phyloP scores from a whole-genome alignment of 139 green algal species.

The Chlorella sp. region DNA sequence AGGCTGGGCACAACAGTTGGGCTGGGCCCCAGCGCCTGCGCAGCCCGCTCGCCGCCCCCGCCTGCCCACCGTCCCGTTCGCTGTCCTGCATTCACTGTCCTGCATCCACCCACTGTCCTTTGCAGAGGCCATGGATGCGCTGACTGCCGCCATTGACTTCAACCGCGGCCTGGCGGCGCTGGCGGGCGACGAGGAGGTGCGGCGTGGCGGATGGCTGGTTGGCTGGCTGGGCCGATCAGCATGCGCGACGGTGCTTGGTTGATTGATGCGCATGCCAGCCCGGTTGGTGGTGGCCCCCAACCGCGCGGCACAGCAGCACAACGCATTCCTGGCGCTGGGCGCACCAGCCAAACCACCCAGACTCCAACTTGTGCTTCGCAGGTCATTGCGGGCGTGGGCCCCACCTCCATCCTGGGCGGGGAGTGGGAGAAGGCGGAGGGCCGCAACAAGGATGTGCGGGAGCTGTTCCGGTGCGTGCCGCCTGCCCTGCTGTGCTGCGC shows the following conservation, averaged over 20 bases:
- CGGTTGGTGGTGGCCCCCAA: no score
- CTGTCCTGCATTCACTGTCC: neutral
- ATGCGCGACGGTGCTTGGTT: no score
- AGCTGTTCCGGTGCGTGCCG: slow-evolving; percentile 54
- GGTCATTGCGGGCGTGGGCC: slow-evolving; percentile 58
- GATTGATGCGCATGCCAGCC: no score
- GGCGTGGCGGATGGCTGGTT: no score
- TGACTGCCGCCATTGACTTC: slow-evolving; percentile 17
- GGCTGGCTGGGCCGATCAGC: no score
- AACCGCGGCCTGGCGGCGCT: slow-evolving; percentile 46
- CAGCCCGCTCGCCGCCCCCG: neutral
- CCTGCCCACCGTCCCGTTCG: neutral
- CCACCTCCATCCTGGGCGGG: slow-evolving; percentile 47
- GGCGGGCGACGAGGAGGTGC: slow-evolving; percentile 14
- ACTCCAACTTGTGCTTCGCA: no score
- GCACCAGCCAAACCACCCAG: no score
- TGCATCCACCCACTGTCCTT: neutral
- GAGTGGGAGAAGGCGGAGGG: slow-evolving; percentile 41
- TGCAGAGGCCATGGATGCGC: slow-evolving; percentile 20
- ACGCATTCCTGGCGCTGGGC: no score
- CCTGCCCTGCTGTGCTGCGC: neutral
- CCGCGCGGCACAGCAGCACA: no score
- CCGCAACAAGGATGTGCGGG: slow-evolving; percentile 45
- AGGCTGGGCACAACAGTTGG: no score
- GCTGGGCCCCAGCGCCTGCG: neutral